phyloP scores from a whole-genome alignment of 805 yeast species.

The Saccharomycopsis capsularis region DNA sequence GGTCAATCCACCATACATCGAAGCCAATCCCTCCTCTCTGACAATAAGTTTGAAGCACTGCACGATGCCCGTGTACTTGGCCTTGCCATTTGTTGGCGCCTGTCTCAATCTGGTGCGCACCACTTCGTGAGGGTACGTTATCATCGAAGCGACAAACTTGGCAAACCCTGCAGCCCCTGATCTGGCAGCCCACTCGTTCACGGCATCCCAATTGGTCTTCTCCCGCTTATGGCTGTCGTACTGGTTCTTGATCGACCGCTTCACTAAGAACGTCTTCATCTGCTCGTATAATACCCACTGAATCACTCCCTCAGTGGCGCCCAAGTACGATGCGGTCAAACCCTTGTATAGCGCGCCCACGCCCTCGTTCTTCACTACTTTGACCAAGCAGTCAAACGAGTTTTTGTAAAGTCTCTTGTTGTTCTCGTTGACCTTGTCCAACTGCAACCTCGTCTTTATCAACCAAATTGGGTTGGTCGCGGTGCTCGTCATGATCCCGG shows the following conservation, averaged over 20 bases:
- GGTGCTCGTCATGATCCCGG: constrained; percentile 91
- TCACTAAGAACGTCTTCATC: constrained; percentile 66
- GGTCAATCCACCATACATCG: constrained; percentile 96
- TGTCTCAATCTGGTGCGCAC: constrained; percentile 93
- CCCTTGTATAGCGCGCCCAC: constrained; percentile 77
- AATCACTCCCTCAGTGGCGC: constrained; percentile 84
- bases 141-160: constrained; percentile 82
- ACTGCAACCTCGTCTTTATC: constrained; percentile 86
- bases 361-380: constrained; percentile 73
- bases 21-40: constrained; percentile 85
- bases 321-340: constrained; percentile 88
- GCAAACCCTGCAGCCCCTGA: constrained; percentile 98
- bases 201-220: constrained; percentile 46
- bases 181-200: constrained; percentile 88
- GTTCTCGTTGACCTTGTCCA: constrained; percentile 57
- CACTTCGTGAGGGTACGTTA: constrained; percentile 97
- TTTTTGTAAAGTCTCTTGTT: constrained; percentile 59
- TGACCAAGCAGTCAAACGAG: constrained; percentile 74
- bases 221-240: constrained; percentile 30
- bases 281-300: constrained; percentile 98
- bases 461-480: constrained; percentile 98
- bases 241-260: constrained; percentile 36
- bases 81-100: constrained; percentile 77
- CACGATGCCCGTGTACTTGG: constrained; percentile 82
- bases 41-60: constrained; percentile 83